Evolutionary conservation across 2,329 filamentous ascomycete species (phyloP), one percentile per base, ranked within the genome.

Genomic region (Xylaria digitata): DNA sequence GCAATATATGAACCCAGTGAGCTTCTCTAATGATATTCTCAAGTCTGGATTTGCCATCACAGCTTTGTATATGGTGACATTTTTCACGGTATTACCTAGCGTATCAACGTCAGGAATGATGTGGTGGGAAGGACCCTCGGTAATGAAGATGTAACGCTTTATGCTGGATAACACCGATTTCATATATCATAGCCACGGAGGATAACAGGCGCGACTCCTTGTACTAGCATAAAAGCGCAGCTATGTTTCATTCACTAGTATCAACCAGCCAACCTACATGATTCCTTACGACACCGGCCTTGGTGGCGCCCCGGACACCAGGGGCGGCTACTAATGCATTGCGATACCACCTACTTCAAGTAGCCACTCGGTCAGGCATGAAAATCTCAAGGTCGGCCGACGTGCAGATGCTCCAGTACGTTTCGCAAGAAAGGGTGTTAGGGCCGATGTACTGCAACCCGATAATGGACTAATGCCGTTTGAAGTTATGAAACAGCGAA

Each of bases 361-460:
- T 32, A n/a, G 42, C 15, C 19, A 21, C 34, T 3, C n/a, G 13
- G 13, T 30, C 32, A 13, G 15, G 21, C 6, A 30, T 55, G 43
- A 21, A 9, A 40, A 11, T 23, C 37, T 64, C 54, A 23, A 63
- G 53, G 50, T 54, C 54, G 32, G 32, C 34, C n/a, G 34, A 55
- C 30, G 42, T 65, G 42, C 55, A 48, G n/a, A 45, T 40, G 21
- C 40, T 53, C 55, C 46, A 49, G 60, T n/a, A 61, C 34, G 23
- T 21, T 13, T 37, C 19, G 9, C 21, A 48, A 37, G 32, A 21
- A 15, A 43, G 37, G 50, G 30, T 46, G 9, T n/a, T 26, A 9
- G 45, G 46, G 5, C 21, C 8, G n/a, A 57, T 65, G 62, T 58
- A 34, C 57, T 62, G 46, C 40, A 62, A 65, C 65, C 66, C 62